Evolutionary conservation across 345 rosid genomes (phyloP).

Genomic region (Melaleuca alternifolia): DNA sequence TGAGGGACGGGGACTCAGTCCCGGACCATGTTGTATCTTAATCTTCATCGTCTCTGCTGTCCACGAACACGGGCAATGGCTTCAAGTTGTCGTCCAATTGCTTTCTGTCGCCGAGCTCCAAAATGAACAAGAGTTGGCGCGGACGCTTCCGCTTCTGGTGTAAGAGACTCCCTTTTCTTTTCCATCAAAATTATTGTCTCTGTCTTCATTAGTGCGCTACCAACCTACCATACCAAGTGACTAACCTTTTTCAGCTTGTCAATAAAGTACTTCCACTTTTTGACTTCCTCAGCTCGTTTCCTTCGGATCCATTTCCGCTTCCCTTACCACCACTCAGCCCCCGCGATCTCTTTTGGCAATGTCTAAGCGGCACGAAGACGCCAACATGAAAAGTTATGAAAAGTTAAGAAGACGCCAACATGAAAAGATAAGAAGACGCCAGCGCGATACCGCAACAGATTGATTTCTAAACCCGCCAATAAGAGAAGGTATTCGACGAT

Average conservation of each 20-base stretch:
- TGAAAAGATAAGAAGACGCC: neutral
- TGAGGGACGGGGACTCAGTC: neutral
- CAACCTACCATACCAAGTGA: neutral
- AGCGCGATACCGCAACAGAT: neutral
- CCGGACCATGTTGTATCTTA: too few species aligned
- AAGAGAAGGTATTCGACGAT: too few species aligned
- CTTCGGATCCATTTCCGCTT: too few species aligned
- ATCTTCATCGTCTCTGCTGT: neutral
- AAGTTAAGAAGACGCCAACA: neutral
- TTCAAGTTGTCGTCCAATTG: neutral
- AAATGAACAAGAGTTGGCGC: too few species aligned
- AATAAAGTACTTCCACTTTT: neutral
- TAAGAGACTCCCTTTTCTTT: too few species aligned
- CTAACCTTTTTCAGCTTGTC: neutral
- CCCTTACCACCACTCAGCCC: neutral
- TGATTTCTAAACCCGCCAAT: neutral
- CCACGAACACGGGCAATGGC: neutral
- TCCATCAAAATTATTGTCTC: neutral
- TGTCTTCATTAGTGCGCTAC: neutral
- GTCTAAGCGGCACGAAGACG: neutral
- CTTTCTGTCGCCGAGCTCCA: too few species aligned
- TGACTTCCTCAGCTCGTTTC: neutral
- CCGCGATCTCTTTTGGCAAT: neutral
- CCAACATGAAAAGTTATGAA: neutral
- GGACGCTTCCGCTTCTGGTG: too few species aligned